phyloP scores from a whole-genome alignment of 164 flowering plant species.

The Vitis rotundifolia region DNA sequence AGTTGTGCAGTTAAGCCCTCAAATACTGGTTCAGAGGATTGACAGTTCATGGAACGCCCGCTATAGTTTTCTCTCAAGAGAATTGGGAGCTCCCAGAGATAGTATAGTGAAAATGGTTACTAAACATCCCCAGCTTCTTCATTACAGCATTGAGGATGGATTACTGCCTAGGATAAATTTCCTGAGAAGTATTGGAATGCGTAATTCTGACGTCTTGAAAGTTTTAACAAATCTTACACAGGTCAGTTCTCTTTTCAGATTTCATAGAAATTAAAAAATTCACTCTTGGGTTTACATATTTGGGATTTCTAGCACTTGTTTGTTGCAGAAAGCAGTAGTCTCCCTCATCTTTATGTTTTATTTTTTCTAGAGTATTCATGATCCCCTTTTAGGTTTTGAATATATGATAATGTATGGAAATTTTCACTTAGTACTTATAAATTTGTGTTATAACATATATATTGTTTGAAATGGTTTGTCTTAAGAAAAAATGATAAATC shows the following conservation, averaged over 20 bases:
- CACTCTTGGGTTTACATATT: too few species aligned
- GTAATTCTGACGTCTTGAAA: slow-evolving; percentile 77
- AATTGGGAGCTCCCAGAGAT: slow-evolving; percentile 86
- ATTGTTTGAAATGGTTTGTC: too few species aligned
- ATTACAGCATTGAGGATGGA: slow-evolving; percentile 93
- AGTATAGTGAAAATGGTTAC: slow-evolving; percentile 85
- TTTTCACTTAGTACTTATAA: not conserved
- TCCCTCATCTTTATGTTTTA: not conserved
- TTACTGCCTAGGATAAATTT: slow-evolving; percentile 88
- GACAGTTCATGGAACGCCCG: slow-evolving; percentile 85
- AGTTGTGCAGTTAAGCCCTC: slow-evolving; percentile 95
- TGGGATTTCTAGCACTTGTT: not conserved
- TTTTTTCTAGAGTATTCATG: not conserved
- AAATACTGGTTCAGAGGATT: slow-evolving; percentile 83
- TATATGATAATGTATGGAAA: not conserved
- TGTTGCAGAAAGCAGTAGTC: slow-evolving; percentile 2
- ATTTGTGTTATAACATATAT: too few species aligned
- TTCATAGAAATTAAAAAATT: too few species aligned
- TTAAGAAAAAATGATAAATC: too few species aligned
- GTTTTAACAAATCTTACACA: slow-evolving; percentile 86
- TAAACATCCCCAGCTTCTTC: slow-evolving; percentile 96
- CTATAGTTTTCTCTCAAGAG: slow-evolving; percentile 68
- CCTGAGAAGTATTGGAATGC: slow-evolving; percentile 89
- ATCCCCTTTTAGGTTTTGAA: not conserved
- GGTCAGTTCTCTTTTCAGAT: slow-evolving; percentile 35